Base-by-base conservation (phyloP, 1,139 yeast genomes). In the Yamadazyma conglobata region DNA sequence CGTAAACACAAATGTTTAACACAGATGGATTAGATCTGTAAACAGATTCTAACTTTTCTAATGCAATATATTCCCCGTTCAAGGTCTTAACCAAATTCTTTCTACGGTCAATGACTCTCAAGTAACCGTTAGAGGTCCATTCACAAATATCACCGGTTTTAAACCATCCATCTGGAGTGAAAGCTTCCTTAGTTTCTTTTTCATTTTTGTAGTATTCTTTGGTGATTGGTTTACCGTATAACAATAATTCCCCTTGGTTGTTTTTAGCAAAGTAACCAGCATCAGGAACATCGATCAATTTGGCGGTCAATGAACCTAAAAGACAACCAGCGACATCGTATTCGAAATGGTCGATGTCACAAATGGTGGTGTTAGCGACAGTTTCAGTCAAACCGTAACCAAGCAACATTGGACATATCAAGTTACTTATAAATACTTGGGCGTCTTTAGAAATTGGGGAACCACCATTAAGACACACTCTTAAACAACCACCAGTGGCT, bases 371-470 rank as follows among this genome's bases (percentile, higher is more conserved):
- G 60, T 85, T 88, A 28, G 98, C 99, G 47, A 85, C 82, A 11
- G 97, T 87, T 65, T 93, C 99, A 22, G 99, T 93, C 48, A 91
- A 73, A 39, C 99, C 99, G 58, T 93, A 93, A 40, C 99, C 99
- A 50, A 89, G 70, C 52, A 91, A 73, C 85, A 89, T 77, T 38
- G 97, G 95, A 31, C 89, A 85, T 45, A 91, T 64, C 38, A 87
- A 71, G 30, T 74, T 84, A 26, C 86, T 57, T 46, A 91, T 71
- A 56, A 91, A 91, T 28, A 70, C 64, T 58, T 89, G 97, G n/a
- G 97, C 91, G 43, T 84, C 93, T 37, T 54, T 56, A 10, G 95
- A 82, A 38, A 91, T 69, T 33, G 97, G 89, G 11, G 97, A 87
- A 38, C 99, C 99, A 60, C 99, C 99, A 56, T 86, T 88, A 60